Evolutionary conservation across 2,329 filamentous ascomycete genomes (phyloP).

Genomic region (Fusarium concolor): DNA sequence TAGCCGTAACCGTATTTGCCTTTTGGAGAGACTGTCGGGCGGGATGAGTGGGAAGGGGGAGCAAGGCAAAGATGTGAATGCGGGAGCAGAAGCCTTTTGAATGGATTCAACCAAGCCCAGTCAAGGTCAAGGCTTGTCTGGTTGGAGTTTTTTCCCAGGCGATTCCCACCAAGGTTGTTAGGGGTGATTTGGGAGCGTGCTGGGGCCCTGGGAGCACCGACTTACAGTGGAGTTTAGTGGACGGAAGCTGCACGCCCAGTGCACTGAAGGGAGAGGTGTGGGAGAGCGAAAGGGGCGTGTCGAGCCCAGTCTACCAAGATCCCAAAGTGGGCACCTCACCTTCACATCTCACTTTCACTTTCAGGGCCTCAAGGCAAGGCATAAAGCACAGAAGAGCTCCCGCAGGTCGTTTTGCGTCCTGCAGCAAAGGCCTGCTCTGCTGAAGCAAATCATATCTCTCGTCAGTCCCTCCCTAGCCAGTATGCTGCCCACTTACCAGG

Average conservation of each 20-base stretch:
- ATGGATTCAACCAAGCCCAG: conserved; percentile 48
- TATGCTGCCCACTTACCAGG: conserved; percentile 35
- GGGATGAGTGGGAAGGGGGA: conserved; percentile 48
- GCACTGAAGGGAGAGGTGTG: conserved; percentile 15
- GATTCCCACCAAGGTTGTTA: conserved; percentile 50
- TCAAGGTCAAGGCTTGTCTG: conserved; percentile 32
- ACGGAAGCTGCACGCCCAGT: conserved; percentile 16
- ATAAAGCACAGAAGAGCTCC: conserved; percentile 28
- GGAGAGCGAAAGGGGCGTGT: conserved; percentile 8
- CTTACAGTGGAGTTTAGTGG: conserved; percentile 41
- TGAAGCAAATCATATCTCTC: conserved; percentile 43
- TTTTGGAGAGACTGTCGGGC: conserved; percentile 33
- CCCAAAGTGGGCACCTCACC: neutral
- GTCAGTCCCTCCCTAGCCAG: conserved; percentile 39
- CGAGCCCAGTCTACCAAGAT: neutral
- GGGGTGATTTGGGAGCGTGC: conserved; percentile 50
- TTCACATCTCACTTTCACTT: conserved; percentile 15
- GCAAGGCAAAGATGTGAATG: conserved; percentile 44
- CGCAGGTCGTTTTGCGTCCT: conserved; percentile 12
- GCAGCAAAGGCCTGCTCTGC: conserved; percentile 20
- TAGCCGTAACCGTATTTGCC: conserved; percentile 29
- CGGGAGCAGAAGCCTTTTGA: conserved; percentile 57
- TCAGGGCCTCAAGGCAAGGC: conserved; percentile 40
- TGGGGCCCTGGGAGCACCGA: conserved; percentile 40
- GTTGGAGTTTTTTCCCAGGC: conserved; percentile 48